These are phyloP conservation scores for Fraxinus pennsylvanica DNA, from an alignment of 257 asterid species.

Conservation along the genomic window DNA sequence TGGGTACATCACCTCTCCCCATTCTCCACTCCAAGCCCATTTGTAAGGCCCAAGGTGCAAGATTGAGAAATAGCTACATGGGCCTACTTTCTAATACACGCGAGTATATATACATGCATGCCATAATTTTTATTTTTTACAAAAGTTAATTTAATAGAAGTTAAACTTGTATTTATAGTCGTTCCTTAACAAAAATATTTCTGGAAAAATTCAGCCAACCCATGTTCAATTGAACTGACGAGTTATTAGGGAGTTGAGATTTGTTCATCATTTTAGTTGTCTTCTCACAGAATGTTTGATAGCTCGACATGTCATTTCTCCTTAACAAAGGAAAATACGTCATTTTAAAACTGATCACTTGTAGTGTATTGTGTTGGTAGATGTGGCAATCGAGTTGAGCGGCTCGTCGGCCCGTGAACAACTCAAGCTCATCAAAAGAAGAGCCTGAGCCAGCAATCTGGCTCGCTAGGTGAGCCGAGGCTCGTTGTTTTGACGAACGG, in stretches of 20 bases:
- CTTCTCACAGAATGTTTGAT: too few species aligned
- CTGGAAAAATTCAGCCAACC: background rate
- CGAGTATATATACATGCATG: background rate
- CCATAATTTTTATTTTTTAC: background rate
- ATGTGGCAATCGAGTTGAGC: too few species aligned
- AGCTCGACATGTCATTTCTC: background rate
- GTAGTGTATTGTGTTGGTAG: background rate
- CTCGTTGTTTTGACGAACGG: too few species aligned
- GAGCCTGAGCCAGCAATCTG: too few species aligned
- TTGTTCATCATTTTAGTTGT: background rate
- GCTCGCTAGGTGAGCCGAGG: too few species aligned
- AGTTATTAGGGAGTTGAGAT: background rate
- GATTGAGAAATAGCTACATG: too few species aligned
- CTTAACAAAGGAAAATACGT: background rate
- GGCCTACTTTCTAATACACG: background rate
- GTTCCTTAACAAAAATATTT: background rate
- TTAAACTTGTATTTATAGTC: too few species aligned
- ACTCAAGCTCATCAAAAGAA: too few species aligned
- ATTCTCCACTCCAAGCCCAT: background rate
- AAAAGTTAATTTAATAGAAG: background rate
- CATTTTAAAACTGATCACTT: background rate
- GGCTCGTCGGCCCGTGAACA: too few species aligned
- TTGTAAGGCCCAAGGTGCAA: background rate
- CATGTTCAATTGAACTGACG: too few species aligned
- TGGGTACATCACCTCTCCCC: too few species aligned